Evolutionary conservation across 345 rosid species (phyloP).

Genomic region (Nasturtium officinale): DNA sequence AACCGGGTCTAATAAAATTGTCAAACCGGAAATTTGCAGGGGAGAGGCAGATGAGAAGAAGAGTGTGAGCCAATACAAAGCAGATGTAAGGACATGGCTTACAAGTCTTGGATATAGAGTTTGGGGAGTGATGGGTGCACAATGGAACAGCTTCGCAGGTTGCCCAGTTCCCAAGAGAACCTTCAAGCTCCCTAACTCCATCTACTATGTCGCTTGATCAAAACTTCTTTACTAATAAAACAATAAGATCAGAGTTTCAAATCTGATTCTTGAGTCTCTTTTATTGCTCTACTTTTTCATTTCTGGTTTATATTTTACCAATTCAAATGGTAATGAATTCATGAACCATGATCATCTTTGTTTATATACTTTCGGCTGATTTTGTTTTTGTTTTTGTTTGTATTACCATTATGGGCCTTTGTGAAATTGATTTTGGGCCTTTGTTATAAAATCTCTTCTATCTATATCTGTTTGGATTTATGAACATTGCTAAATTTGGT

Average conservation of each 20-base stretch:
- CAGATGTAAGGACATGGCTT: constrained; percentile 53
- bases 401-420: constrained; percentile 35
- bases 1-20: neutral
- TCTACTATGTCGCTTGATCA: constrained; percentile 57
- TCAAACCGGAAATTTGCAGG: constrained; percentile 42
- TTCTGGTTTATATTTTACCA: constrained; percentile 15
- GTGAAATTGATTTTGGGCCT: constrained; percentile 33
- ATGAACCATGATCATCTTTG: constrained; percentile 33
- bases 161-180: constrained; percentile 68
- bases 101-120: constrained; percentile 66
- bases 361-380: neutral
- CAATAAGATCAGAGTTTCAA: constrained; percentile 28
- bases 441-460: neutral
- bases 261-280: constrained; percentile 35
- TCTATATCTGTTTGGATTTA: constrained; percentile 5
- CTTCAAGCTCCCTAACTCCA: constrained; percentile 89
- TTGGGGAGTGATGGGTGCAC: constrained; percentile 81
- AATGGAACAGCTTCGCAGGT: constrained; percentile 77
- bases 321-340: constrained; percentile 24
- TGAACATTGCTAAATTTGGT: constrained; percentile 24
- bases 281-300: neutral
- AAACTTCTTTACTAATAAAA: constrained; percentile 17
- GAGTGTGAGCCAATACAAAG: constrained; percentile 67
- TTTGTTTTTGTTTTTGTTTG: neutral
- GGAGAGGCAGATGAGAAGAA: constrained; percentile 57